Conservation (phyloP, 31 red algal genomes). For the Bonnemaisonia californica region DNA sequence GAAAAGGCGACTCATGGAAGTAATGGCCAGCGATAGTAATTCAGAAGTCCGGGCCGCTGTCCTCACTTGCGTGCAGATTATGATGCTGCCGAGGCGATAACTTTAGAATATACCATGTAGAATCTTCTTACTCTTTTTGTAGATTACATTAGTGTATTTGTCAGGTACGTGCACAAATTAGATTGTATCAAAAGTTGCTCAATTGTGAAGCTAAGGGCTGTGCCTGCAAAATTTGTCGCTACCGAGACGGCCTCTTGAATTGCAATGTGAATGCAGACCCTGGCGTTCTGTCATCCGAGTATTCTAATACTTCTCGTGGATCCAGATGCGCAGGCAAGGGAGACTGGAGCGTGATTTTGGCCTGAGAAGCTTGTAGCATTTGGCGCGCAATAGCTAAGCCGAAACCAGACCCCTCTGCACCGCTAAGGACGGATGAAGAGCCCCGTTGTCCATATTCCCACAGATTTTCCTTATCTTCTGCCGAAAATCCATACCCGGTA, state of each 20-base stretch:
- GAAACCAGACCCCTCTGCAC: slow-evolving; percentile 34
- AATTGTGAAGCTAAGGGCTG: too few relatives aligned
- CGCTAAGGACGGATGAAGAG: slow-evolving; percentile 1
- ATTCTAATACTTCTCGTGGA: slow-evolving; percentile 6
- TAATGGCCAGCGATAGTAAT: slow-evolving; percentile 18
- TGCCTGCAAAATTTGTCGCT: background rate
- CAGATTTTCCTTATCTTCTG: slow-evolving; percentile 32
- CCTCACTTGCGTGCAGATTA: slow-evolving; percentile 36
- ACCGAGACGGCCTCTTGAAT: slow-evolving; percentile 36
- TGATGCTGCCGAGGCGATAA: slow-evolving; percentile 30
- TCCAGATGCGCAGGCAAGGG: slow-evolving; percentile 33
- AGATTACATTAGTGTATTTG: background rate
- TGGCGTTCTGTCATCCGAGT: background rate
- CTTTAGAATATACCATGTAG: background rate
- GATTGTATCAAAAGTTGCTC: too few relatives aligned
- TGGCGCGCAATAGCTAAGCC: slow-evolving; percentile 34
- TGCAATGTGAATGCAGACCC: slow-evolving; percentile 41
- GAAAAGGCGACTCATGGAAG: slow-evolving; percentile 42
- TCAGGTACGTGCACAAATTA: too few relatives aligned
- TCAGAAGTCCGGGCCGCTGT: slow-evolving; percentile 10
- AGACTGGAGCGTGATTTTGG: slow-evolving; percentile 24
- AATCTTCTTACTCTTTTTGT: background rate
- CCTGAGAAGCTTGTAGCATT: slow-evolving; percentile 37
- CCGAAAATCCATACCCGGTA: slow-evolving; percentile 47
- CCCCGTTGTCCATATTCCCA: slow-evolving; percentile 44